A percentile compares a stretch with the other conserved stretches of the same genome.
Conservation (phyloP, 257 asterid genomes). For the Nicotiana tomentosiformis region DNA sequence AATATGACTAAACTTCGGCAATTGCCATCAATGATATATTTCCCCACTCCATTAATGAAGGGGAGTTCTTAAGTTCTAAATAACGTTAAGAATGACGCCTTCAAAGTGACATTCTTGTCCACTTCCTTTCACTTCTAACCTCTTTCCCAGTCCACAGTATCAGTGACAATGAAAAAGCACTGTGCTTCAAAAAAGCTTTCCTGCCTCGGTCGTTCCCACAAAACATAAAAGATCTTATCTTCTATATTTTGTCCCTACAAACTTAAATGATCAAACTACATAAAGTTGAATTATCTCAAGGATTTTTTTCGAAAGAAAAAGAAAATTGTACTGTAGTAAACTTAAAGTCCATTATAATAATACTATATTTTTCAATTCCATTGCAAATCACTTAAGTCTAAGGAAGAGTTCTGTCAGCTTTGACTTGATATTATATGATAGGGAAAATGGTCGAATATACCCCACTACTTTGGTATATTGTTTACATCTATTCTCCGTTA, state of each 20-base stretch:
- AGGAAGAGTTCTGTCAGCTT: background rate
- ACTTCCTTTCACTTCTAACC: background rate
- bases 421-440: background rate
- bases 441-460: no score
- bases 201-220: no score
- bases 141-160: no score
- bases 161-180: no score
- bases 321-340: background rate
- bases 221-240: no score
- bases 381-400: background rate
- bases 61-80: background rate
- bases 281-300: no score
- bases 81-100: background rate
- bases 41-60: background rate
- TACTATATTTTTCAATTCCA: background rate
- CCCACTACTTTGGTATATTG: no score
- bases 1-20: background rate
- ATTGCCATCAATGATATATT: background rate
- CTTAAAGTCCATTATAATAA: background rate
- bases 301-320: no score
- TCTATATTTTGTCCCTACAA: no score
- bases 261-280: no score
- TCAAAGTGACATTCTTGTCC: background rate
- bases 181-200: no score
- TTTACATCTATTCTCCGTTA: no score